Evolutionary conservation across 352 stramenopile genomes (phyloP), one percentile per base, ranked within the genome.

Genomic region (Thalassiosira mediterranea): DNA sequence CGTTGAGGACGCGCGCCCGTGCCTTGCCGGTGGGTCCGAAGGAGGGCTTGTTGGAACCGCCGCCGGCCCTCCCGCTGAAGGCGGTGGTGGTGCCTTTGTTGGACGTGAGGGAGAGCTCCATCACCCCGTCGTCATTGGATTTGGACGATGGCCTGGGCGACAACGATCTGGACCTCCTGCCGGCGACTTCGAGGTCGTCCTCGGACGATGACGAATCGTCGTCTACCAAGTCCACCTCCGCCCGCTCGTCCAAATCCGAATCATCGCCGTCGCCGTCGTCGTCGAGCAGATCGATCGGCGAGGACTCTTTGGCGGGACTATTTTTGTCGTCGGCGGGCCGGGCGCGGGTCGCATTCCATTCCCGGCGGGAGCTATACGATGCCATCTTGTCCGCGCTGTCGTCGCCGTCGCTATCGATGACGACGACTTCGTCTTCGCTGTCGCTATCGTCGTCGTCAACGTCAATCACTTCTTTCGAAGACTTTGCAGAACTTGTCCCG

Each of bases 21-120:
- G 51, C 75, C 60, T 78, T 62, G 11, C 72, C 83, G n/a, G 62
- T 85, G 10, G 77, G 81, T 15, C 74, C 81, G 31, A 83, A 49
- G 15, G 48, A 29, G 15, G 53, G 46, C 53, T 64, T 63, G n/a
- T n/a, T 13, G 38, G 11, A 31, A 61, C 3, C 34, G 17, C 15
- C 5, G 52, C 54, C 8, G 13, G 17, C n/a, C 28, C 51, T 19
- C 2, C 23, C 13, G 11, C 26, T 17, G 29, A 25, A 8, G 29
- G 31, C 3, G 2, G 31, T 47, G 7, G 37, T 34, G 26, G 32
- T 31, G 15, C 5, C n/a, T 52, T 67, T 38, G 26, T 72, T 56
- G 19, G 60, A 62, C 51, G 56, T 67, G 4, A 66, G 11, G 10
- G 69, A 72, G 42, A 78, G 13, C 34, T 78, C 69, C 53, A 78